Evolutionary conservation across 2,329 filamentous ascomycete species (phyloP), one percentile per base, ranked within the genome.

Genomic region (Teratosphaeria viscida): DNA sequence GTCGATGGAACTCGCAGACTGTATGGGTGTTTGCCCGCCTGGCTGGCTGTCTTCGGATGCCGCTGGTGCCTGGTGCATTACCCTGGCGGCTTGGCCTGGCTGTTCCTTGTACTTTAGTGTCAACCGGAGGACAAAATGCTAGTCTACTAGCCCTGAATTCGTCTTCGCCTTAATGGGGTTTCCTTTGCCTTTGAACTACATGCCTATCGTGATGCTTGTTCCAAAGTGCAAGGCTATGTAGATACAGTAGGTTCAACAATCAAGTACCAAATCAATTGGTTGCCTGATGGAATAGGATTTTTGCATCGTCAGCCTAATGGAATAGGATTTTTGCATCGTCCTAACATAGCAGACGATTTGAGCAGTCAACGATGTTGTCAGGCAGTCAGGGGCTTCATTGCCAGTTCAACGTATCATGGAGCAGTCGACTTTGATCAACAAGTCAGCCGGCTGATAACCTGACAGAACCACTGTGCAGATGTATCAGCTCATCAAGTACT

Each of bases 401-500:
- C 5, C 29, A 32, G 29, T 32, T 7, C 4, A 32, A 7, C 29
- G 7, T 32, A 32, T 32, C 29, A 32, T 4, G 4, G 29, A 32
- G 29, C 29, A 32, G 29, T 32, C 29, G 7, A 32, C 7, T 7
- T 32, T 32, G 37, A 14, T 14, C 37, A n/a, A 43, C 5, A 5
- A 12, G 37, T 14, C 12, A 2, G 2, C 11, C 16, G 12, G 16
- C 37, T 43, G 37, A 14, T 16, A 39, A 12, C 2, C 35, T 39
- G 35, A 39, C 11, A 23, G 19, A 49, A 5, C 5, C 6, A n/a
- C 43, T 49, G 7, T 23, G 43, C 12, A 49, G 19, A 27, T 34
- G 53, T 19, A 32, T 55, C 59, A 67, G 52, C 59, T 61, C 35
- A 63, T 62, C 59, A 85, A 65, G 72, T 77, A 85, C 55, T 72